Conservation (phyloP, 371 early-diverging fungal species). For the Apophysomyces ossiformis region DNA sequence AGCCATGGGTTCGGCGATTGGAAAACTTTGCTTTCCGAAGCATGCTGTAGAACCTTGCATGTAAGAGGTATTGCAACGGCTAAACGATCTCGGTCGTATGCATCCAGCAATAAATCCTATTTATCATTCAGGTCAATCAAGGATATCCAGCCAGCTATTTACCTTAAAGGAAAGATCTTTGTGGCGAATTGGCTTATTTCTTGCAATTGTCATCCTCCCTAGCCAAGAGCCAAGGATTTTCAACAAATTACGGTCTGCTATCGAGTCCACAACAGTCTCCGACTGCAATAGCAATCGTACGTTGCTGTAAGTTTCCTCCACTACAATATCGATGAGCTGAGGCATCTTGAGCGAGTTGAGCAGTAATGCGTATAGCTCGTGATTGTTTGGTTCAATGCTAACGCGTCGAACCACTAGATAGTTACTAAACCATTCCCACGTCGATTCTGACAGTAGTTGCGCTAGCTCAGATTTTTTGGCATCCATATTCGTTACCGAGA, state of each 20-base stretch:
- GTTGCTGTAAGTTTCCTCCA: slow-evolving; percentile 88
- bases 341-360: slow-evolving; percentile 70
- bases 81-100: slow-evolving; percentile 82
- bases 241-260: slow-evolving; percentile 84
- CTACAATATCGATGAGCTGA: slow-evolving; percentile 65
- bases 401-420: slow-evolving; percentile 93
- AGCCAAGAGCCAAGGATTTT: slow-evolving; percentile 98
- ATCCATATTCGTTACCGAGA: slow-evolving; percentile 83
- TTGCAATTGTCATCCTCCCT: slow-evolving; percentile 90
- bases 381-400: slow-evolving; percentile 94
- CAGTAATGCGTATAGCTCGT: slow-evolving; percentile 81
- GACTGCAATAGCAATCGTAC: slow-evolving; percentile 86
- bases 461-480: slow-evolving; percentile 81
- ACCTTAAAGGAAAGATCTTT: slow-evolving; percentile 92
- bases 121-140: background rate
- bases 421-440: slow-evolving; percentile 89
- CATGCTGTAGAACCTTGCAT: slow-evolving; percentile 94
- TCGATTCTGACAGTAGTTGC: slow-evolving; percentile 67
- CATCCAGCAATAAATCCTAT: slow-evolving; percentile 86
- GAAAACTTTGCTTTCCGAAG: slow-evolving; percentile 82
- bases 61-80: slow-evolving; percentile 96
- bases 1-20: slow-evolving; percentile 97
- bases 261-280: slow-evolving; percentile 83
- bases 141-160: slow-evolving; percentile 5
- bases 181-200: slow-evolving; percentile 92